Evolutionary conservation across 352 stramenopile genomes (phyloP).

Genomic region (Pythium phragmitis): DNA sequence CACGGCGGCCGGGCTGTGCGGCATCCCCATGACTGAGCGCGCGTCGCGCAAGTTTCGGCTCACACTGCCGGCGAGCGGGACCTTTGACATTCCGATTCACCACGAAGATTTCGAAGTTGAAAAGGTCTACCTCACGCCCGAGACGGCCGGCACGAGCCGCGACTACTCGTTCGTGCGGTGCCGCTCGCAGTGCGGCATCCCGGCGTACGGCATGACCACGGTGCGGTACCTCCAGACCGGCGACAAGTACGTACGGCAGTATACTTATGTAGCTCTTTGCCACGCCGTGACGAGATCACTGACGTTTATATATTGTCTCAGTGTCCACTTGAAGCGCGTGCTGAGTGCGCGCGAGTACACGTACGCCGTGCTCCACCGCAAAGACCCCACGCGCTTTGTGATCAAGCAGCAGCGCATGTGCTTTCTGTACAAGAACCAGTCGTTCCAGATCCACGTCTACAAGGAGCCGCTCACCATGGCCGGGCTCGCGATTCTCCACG

Average conservation of each 20-base stretch:
- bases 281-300: background rate
- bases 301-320: conserved; percentile 18
- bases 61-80: conserved; percentile 29
- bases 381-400: conserved; percentile 60
- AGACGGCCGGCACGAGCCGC: conserved; percentile 68
- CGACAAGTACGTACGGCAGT: conserved; percentile 54
- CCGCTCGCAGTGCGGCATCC: conserved; percentile 81
- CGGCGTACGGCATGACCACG: conserved; percentile 85
- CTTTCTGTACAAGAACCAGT: conserved; percentile 86
- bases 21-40: conserved; percentile 76
- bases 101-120: conserved; percentile 87
- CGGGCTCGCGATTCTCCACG: conserved; percentile 65
- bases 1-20: conserved; percentile 66
- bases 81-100: conserved; percentile 65
- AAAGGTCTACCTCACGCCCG: conserved; percentile 81
- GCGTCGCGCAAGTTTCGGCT: conserved; percentile 78
- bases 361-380: conserved; percentile 79
- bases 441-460: conserved; percentile 86
- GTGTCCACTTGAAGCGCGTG: conserved; percentile 83
- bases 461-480: conserved; percentile 70
- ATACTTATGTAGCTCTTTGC: conserved; percentile 2
- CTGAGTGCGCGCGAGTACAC: conserved; percentile 81
- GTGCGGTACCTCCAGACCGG: conserved; percentile 77
- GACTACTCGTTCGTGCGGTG: conserved; percentile 87
- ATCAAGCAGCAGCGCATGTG: conserved; percentile 89